Base-by-base conservation (phyloP, 148 eudicot species). In the Diospyros kaki region DNA sequence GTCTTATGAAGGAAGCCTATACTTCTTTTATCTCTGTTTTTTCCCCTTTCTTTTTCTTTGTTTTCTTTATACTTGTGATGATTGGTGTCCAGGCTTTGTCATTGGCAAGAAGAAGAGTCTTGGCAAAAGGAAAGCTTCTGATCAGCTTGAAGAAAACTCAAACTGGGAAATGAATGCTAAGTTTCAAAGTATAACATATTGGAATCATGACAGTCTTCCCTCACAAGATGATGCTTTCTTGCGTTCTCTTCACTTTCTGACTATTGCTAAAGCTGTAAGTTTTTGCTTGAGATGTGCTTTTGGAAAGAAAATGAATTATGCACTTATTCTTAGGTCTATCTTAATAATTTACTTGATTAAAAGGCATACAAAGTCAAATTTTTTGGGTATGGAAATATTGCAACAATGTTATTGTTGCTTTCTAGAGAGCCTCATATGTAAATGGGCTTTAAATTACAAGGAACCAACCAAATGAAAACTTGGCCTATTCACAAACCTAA, bases 191-290 rank as follows among this genome's bases (percentile, higher is more conserved):
- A 75, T 95, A 45, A 86, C 94, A 72, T 80, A 88, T 28, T 95
- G 99, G 99, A 95, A 95, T 79, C 97, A 93, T 80, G 99, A 95
- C 58, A 82, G 69, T 74, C 87, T 89, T 73, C 99, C 98, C 56
- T 95, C 99, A 4, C 85, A 89, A 80, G 94, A 95, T 66, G 96
- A 95, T 80, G 83, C 93, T 53, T 87, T 78, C 72, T 56, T 87
- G 81, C 99, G 99, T 62, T 73, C 91, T 64, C 89, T 95, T 77
- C 99, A 95, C 76, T 87, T 84, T 89, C 84, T 95, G 83, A 64
- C 96, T 77, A 90, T 91, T 76, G 89, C 99, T 41, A 85, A 90
- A 71, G 97, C 96, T 14, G 97, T 95, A 87, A 89, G 97, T 80
- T 77, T 60, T 67, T 68, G 14, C 46, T 64, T 71, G 39, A 66